Conservation (phyloP, 306 rosid genomes). For the Citrullus mucosospermus region DNA sequence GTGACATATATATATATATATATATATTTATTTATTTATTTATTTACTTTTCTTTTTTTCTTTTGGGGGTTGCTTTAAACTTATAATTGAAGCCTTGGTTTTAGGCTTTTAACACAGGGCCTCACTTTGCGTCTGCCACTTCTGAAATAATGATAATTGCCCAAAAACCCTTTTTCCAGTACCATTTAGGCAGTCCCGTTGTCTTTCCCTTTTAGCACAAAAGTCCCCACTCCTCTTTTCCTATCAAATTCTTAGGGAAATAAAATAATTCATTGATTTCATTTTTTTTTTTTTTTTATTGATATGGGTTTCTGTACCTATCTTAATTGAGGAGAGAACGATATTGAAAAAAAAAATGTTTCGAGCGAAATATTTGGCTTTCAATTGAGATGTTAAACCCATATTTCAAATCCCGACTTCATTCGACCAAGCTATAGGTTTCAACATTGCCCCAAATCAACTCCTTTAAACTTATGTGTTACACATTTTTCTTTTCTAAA, state of each 20-base stretch:
- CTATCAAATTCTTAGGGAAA: neutral
- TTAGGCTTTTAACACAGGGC: neutral
- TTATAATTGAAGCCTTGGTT: neutral
- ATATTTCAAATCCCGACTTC: too few relatives aligned
- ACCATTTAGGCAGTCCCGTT: neutral
- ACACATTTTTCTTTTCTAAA: too few relatives aligned
- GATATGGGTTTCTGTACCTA: neutral
- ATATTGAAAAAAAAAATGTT: too few relatives aligned
- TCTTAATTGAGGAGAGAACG: neutral
- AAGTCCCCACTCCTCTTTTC: neutral
- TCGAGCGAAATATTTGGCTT: too few relatives aligned
- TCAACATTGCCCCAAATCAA: too few relatives aligned
- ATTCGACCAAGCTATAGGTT: too few relatives aligned
- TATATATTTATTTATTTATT: too few relatives aligned
- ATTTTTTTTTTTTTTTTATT: too few relatives aligned
- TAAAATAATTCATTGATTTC: neutral
- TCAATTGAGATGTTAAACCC: too few relatives aligned
- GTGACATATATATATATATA: neutral
- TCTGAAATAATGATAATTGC: neutral
- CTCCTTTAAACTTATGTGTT: too few relatives aligned
- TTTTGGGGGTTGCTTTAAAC: neutral
- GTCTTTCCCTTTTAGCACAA: neutral
- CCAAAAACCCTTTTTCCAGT: neutral
- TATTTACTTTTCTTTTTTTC: neutral
- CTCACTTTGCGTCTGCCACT: neutral